Base-by-base conservation (phyloP, 1,284 basidiomycete genomes). In the Trichosporon sp. region DNA sequence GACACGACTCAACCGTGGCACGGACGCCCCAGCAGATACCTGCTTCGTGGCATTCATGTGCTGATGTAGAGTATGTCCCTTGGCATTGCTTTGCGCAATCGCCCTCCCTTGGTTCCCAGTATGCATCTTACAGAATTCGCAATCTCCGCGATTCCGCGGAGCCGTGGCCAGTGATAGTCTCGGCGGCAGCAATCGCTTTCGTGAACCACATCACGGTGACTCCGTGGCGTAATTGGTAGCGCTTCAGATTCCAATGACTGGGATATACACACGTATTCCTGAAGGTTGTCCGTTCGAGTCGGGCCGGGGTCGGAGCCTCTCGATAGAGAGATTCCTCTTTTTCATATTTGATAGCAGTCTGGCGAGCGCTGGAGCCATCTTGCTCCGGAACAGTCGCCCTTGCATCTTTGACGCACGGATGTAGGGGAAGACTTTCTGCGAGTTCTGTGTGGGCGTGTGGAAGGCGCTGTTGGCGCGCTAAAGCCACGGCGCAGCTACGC, bases 261-360 rank as follows among this genome's bases (percentile, higher is more conserved):
- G 59, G 59, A 63, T 63, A 63, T 63, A 59, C 59, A 26, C 32
- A 63, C 59, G 59, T 59, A 63, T 63, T 63, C 59, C 59, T 63
- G 59, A 63, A 63, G 59, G 59, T 63, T 63, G 59, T 63, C 59
- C 59, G 59, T 63, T 63, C 59, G 59, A 63, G 59, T 63, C 59
- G 59, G 59, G 59, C 59, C 59, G 59, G 59, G 59, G 59, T 63
- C 59, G 59, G 59, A 63, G 59, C 59, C 59, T 63, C 59, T 63
- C 59, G 59, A 63, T 63, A 63, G 59, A 63, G 59, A 63, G 59
- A 63, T 63, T 63, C 59, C 59, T 63, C 59, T 63, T 63, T 63
- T 63, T 63, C 51, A 26, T 4, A 0, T 16, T 16, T 43, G 8
- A 43, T 7, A 43, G 26, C 26, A 26, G 26, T 26, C 26, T 26